Conservation (phyloP, 2,329 filamentous ascomycete genomes). For the Colletotrichum abscissum region DNA sequence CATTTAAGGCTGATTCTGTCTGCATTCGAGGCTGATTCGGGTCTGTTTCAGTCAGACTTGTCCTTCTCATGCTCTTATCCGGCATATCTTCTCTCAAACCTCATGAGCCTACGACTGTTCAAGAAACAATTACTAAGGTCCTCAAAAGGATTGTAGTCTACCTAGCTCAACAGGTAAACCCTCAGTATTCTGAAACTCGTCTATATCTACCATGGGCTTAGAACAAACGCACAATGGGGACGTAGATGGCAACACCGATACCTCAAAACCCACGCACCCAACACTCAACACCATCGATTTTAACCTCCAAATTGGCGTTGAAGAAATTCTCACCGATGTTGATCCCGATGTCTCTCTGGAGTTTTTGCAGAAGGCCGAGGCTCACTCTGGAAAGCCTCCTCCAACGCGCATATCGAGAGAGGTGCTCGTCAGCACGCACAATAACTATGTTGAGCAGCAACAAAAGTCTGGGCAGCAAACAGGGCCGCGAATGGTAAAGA, state of each 20-base stretch:
- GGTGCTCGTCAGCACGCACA: conserved; percentile 36
- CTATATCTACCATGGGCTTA: not conserved
- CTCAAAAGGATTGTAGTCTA: not conserved
- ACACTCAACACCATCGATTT: conserved; percentile 33
- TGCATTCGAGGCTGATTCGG: not conserved
- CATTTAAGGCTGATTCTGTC: not conserved
- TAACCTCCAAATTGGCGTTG: conserved; percentile 35
- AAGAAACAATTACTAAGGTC: not conserved
- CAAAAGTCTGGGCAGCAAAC: conserved; percentile 16
- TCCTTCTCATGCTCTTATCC: not conserved
- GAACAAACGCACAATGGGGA: not conserved
- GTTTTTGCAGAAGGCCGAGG: conserved; percentile 37
- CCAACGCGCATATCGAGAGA: conserved; percentile 28
- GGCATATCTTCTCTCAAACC: not conserved
- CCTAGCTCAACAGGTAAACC: not conserved
- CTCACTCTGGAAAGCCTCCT: conserved; percentile 37
- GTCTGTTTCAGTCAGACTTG: not conserved
- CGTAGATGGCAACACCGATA: not conserved
- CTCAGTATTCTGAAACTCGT: not conserved
- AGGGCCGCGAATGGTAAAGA: conserved; percentile 40
- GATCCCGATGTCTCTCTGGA: conserved; percentile 39
- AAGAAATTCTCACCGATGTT: conserved; percentile 38
- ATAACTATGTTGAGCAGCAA: conserved; percentile 35
- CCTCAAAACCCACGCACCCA: not conserved
- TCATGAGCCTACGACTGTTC: not conserved